Percentiles rank a stretch among this genome's conserved stretches.
These are phyloP conservation scores for Emmonsiellopsis sp. DNA, from an alignment of 2,329 filamentous ascomycete genomes.

Conservation along the genomic window DNA sequence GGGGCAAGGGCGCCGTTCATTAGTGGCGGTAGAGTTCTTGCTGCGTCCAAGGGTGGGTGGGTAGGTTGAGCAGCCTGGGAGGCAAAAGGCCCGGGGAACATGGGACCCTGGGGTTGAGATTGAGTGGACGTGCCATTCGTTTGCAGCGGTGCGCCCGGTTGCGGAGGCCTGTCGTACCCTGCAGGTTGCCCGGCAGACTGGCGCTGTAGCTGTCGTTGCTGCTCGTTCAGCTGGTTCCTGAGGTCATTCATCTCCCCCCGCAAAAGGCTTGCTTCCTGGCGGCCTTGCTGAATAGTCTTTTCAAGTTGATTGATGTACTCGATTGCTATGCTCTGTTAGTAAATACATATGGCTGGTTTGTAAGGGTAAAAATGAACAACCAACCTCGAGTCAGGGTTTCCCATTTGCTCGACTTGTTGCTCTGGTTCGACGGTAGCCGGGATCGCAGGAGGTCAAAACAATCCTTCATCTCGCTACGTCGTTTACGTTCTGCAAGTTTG, in stretches of 20 bases:
- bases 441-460: constrained; percentile 39
- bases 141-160: constrained; percentile 18
- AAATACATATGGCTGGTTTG: constrained; percentile 9
- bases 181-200: constrained; percentile 22
- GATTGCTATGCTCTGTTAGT: constrained; percentile 35
- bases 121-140: constrained; percentile 18
- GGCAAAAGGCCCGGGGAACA: constrained; percentile 14
- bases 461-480: constrained; percentile 44
- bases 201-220: constrained; percentile 18
- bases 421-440: constrained; percentile 36
- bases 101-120: constrained; percentile 19
- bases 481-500: constrained; percentile 42
- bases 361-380: constrained; percentile 1
- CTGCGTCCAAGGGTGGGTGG: constrained; percentile 29
- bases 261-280: constrained; percentile 29
- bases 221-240: constrained; percentile 9
- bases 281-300: constrained; percentile 26
- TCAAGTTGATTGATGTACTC: constrained; percentile 40
- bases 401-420: constrained; percentile 45
- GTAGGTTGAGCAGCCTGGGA: constrained; percentile 20
- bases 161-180: constrained; percentile 25
- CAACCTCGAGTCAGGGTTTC: constrained; percentile 40
- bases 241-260: constrained; percentile 20
- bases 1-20: constrained; percentile 34
- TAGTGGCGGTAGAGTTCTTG: constrained; percentile 38